Percentiles rank a stretch among this genome's conserved stretches.
Conservation (phyloP, 2,329 filamentous ascomycete species). For the Arthrinium phaeospermum region DNA sequence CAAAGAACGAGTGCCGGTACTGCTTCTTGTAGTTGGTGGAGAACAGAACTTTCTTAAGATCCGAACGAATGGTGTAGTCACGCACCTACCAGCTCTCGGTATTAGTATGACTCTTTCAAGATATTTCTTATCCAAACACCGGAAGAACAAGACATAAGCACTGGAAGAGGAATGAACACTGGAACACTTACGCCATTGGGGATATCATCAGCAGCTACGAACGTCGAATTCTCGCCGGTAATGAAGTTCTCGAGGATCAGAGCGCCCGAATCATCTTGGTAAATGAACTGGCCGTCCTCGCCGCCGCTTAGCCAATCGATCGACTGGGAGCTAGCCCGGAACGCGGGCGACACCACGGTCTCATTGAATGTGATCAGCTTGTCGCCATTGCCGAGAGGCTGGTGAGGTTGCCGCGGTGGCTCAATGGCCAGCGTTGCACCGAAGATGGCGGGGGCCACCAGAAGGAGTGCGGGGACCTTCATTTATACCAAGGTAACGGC, state of each 20-base stretch:
- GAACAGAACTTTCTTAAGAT: conserved; percentile 64
- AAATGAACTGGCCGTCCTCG: conserved; percentile 67
- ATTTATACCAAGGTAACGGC: neutral
- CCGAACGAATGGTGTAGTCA: conserved; percentile 67
- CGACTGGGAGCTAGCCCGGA: conserved; percentile 52
- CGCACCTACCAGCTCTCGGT: conserved; percentile 34
- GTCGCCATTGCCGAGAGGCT: conserved; percentile 61
- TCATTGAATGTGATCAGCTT: conserved; percentile 66
- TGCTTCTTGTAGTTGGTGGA: conserved; percentile 71
- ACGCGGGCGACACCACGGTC: conserved; percentile 53
- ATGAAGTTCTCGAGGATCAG: conserved; percentile 67
- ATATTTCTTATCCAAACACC: too few relatives aligned
- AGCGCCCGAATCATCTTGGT: conserved; percentile 53
- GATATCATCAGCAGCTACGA: conserved; percentile 63
- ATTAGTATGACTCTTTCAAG: too few relatives aligned
- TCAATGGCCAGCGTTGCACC: conserved; percentile 45
- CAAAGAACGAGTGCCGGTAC: conserved; percentile 71
- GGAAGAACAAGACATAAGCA: too few relatives aligned
- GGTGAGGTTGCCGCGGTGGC: conserved; percentile 57
- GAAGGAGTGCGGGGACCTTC: neutral
- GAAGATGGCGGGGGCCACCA: neutral
- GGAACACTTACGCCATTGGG: conserved; percentile 57
- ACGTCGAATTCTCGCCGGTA: conserved; percentile 60
- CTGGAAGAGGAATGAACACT: too few relatives aligned
- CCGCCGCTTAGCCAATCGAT: conserved; percentile 64